Base-by-base conservation (phyloP, 495 filamentous ascomycete genomes). In the Mytilinidion resinicola region DNA sequence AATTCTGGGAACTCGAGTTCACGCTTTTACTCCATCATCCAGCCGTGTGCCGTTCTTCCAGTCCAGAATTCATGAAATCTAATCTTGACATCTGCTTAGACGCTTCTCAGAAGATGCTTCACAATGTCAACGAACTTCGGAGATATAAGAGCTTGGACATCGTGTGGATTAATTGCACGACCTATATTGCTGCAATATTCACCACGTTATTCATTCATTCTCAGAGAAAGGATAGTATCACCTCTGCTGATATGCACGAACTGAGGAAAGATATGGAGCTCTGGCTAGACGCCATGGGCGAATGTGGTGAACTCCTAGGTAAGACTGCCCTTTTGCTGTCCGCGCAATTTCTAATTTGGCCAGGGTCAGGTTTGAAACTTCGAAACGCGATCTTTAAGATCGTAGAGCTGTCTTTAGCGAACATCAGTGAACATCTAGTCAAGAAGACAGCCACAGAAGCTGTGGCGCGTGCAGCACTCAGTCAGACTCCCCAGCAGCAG, bases 111-210 rank as follows among this genome's bases (percentile, higher is more conserved):
- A 76, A 80, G 52, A 81, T 90, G 64, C 75, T 92, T 15, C 72
- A 76, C 48, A 77, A 80, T 41, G 77, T 87, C 11, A 72, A 76
- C 30, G 73, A 79, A 44, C 67, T 91, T 25, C 77, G 80, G 48
- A 79, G 80, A 65, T 83, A 75, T 21, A 76, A 83, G 66, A 83
- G 84, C 58, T 71, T 90, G n/a, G 88, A 92, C 62, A 88, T 85
- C 11, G 89, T 87, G n/a, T 91, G 87, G 87, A 85, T 88, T 58
- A 84, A 82, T 56, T 70, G 78, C 49, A 82, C 86, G 0, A 78
- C 87, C 19, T 89, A 88, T 66, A 76, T 90, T 8, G 80, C 86
- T 34, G 86, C 86, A 6, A 83, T 90, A 46, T 83, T 88, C 53
- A 89, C 86, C 2, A 82, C 79, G 4, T 69, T 92, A 1, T 89